Evolutionary conservation across 2,329 filamentous ascomycete species (phyloP).

Genomic region (Fusarium metavorans): DNA sequence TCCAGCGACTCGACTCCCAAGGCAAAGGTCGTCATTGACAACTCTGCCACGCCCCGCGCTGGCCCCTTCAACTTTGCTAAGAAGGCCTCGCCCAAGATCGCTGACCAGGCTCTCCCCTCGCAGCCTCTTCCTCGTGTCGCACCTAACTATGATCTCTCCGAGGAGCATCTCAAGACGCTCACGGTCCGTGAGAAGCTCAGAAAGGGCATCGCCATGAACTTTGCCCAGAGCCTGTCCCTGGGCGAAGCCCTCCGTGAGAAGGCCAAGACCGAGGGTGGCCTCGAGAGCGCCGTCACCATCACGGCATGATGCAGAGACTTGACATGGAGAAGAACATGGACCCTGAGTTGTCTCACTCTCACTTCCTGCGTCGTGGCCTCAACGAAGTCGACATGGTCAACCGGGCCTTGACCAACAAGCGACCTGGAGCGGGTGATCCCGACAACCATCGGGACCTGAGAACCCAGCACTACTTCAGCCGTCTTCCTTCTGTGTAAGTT

Average conservation of each 20-base stretch:
- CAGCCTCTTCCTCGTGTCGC: not conserved
- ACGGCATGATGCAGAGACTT: conserved; percentile 13
- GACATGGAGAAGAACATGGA: conserved; percentile 16
- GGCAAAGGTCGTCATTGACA: not conserved
- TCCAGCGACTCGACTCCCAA: not conserved
- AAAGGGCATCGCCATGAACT: conserved; percentile 35
- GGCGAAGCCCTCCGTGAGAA: not conserved
- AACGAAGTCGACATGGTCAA: not conserved
- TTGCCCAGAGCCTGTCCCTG: conserved; percentile 18
- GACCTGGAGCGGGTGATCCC: conserved; percentile 6
- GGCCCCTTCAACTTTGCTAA: not conserved
- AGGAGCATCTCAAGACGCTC: conserved; percentile 24
- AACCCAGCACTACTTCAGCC: conserved; percentile 2
- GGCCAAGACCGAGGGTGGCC: not conserved
- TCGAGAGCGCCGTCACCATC: conserved; percentile 6
- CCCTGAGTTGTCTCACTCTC: not conserved
- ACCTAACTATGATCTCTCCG: conserved; percentile 17
- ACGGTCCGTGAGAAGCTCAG: conserved; percentile 32
- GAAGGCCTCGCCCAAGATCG: not conserved
- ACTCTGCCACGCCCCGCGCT: not conserved
- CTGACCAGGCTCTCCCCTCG: not conserved
- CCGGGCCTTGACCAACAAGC: conserved; percentile 3
- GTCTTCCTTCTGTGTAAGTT: conserved; percentile 19
- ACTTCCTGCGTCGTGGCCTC: not conserved
- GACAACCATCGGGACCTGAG: not conserved